These are phyloP conservation scores for Babesia bovis DNA, from an alignment of 169 alveolate genomes.

Conservation along the genomic window DNA sequence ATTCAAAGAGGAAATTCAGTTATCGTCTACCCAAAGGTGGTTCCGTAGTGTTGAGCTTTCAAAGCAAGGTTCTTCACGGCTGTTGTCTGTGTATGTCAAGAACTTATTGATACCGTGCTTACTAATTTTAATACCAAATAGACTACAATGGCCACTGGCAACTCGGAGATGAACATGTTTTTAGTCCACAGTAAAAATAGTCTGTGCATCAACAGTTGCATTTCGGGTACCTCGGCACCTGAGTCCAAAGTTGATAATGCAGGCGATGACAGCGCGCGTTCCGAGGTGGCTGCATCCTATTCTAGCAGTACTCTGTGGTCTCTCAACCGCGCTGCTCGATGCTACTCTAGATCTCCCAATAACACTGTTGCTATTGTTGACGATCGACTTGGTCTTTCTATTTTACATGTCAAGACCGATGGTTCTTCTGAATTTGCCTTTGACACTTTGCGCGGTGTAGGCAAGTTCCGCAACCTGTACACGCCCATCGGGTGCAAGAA, in stretches of 20 bases:
- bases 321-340: conserved; percentile 52
- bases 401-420: conserved; percentile 36
- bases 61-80: no score
- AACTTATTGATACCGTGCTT: no score
- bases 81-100: no score
- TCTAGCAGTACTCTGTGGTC: conserved; percentile 44
- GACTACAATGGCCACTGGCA: background rate
- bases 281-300: conserved; percentile 15
- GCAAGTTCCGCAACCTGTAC: conserved; percentile 61
- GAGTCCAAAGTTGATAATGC: background rate
- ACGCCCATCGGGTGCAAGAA: conserved; percentile 68
- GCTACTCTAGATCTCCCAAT: conserved; percentile 51
- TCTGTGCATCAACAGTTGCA: conserved; percentile 47
- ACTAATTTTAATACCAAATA: no score
- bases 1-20: no score
- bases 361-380: conserved; percentile 59
- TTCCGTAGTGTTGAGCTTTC: no score
- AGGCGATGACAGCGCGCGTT: conserved; percentile 9
- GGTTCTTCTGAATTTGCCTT: conserved; percentile 26
- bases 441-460: conserved; percentile 67
- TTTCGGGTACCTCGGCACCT: conserved; percentile 11
- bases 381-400: conserved; percentile 62
- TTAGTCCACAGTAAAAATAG: conserved; percentile 62
- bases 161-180: conserved; percentile 49
- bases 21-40: no score